Conservation (phyloP, 495 filamentous ascomycete genomes). For the Penicillium riverlandense region DNA sequence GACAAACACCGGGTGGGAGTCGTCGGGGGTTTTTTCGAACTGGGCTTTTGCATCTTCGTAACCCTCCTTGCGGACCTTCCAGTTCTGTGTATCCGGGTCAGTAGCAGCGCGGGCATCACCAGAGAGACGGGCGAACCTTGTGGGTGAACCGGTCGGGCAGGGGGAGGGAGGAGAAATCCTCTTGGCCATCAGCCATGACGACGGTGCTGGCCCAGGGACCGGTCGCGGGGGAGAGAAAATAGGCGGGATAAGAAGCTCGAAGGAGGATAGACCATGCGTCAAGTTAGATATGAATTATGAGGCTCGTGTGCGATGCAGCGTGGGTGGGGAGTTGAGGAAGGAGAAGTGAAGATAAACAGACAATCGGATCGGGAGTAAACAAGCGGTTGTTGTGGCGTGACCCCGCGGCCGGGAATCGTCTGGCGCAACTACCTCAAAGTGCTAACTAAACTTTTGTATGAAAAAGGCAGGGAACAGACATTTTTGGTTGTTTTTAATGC, state of each 20-base stretch:
- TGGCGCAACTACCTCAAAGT: too few species aligned
- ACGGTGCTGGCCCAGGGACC: background rate
- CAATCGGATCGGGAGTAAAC: too few species aligned
- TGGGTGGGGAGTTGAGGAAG: too few species aligned
- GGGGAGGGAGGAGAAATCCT: slow-evolving; percentile 78
- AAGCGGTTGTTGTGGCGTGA: too few species aligned
- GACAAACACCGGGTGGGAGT: slow-evolving; percentile 76
- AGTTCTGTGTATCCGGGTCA: slow-evolving; percentile 52
- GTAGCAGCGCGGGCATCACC: background rate
- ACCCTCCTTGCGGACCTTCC: slow-evolving; percentile 94
- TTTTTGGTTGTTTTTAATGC: too few species aligned
- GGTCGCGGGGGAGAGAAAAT: background rate
- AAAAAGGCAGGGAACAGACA: too few species aligned
- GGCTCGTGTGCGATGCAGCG: too few species aligned
- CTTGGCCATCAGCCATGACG: slow-evolving; percentile 54
- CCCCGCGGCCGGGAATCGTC: too few species aligned
- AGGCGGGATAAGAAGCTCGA: background rate
- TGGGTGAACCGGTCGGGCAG: slow-evolving; percentile 78
- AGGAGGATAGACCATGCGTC: background rate
- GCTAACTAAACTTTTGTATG: too few species aligned
- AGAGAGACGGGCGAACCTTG: slow-evolving; percentile 52
- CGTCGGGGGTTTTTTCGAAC: slow-evolving; percentile 81
- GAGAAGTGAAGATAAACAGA: too few species aligned
- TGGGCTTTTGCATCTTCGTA: slow-evolving; percentile 88
- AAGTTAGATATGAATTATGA: too few species aligned